Base-by-base conservation (phyloP, 257 asterid species). In the Ballota nigra region DNA sequence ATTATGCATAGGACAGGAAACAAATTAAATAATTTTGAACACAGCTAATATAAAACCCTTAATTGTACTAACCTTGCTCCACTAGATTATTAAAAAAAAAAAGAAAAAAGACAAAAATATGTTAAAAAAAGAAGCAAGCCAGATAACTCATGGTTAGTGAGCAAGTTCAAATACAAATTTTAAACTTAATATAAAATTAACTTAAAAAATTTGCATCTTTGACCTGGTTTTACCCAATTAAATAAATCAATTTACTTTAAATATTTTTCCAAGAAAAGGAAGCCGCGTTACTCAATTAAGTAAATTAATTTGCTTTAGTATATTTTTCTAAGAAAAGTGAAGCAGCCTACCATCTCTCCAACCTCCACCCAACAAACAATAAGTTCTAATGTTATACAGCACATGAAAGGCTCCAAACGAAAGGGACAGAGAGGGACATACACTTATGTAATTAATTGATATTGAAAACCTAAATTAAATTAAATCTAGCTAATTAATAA, bases 391-490 rank as follows among this genome's bases (percentile, higher is more conserved):
- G 58, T 53, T 22, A 29, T 31, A 62, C 72, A 68, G 62, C 43
- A 31, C 43, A 31, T 34, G 67, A 24, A 58, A 79, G 26, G 83
- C 75, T 79, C 68, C 62, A 33, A 59, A 40, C 26, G 73, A 73
- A 43, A 73, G 78, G 53, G 81, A 72, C 84, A 59, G 66, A 68
- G 41, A 69, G 74, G 75, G 80, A 71, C 85, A 66, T 47, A 33
- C 79, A 73, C 67, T 56, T 8, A 51, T 24, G 41, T 22, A 43
- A 60, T 60, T 60, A 36, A 29, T 47, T 16, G 26, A 31, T 36
- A 29, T 47, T 16, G 26, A 31, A 70, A 53, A 11, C 33, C 67
- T 33, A 38, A 56, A 5, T 49, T 49, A 5, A 11, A 52, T 36
- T 22, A 38, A 43, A 16, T 51, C 18, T 5, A n/a, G 38, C 24